Evolutionary conservation across 805 yeast genomes (phyloP), one percentile per base, ranked within the genome.

Genomic region (Cyberlindnera petersonii): DNA sequence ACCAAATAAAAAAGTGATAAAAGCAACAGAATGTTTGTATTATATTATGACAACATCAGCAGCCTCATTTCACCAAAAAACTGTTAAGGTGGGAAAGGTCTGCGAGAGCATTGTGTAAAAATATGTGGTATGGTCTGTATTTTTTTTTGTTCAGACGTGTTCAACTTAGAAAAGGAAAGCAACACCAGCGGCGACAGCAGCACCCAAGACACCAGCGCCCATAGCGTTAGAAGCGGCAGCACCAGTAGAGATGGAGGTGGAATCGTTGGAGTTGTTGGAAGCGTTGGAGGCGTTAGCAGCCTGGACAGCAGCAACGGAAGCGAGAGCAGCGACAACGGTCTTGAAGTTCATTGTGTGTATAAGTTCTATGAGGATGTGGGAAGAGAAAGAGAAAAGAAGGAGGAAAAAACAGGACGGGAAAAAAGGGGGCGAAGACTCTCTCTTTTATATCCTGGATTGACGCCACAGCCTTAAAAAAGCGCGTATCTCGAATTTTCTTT

Each of bases 121-220:
- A n/a, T n/a, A n/a, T n/a, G n/a, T 33, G 35, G 35, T 26, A 31
- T 35, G 38, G 34, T 34, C 40, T 35, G 43, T 43, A 39, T 35
- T 42, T 43, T 42, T 33, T 39, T 40, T 26, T n/a, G n/a, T 35
- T 35, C 35, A 37, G 26, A 37, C 14, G 47, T 46, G 35, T 37
- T 32, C 44, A 42, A 40, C 60, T 64, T 66, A 68, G 64, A 68
- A 65, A 58, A 66, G 62, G 66, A 66, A 65, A 57, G 70, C 72
- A 47, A 81, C 79, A 74, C 86, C 89, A 59, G 88, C 89, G 53
- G 88, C 89, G 54, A 83, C 85, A 62, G 81, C 86, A 57, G 85
- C 88, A 75, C 87, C 89, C 58, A 81, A 68, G 61, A 79, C 76
- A 69, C 84, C 81, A 61, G 86, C 83, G 68, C 80, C 79, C 61